Evolutionary conservation across 140 eudicot species (phyloP), one percentile per base, ranked within the genome.

Genomic region (Erigeron philadelphicus): DNA sequence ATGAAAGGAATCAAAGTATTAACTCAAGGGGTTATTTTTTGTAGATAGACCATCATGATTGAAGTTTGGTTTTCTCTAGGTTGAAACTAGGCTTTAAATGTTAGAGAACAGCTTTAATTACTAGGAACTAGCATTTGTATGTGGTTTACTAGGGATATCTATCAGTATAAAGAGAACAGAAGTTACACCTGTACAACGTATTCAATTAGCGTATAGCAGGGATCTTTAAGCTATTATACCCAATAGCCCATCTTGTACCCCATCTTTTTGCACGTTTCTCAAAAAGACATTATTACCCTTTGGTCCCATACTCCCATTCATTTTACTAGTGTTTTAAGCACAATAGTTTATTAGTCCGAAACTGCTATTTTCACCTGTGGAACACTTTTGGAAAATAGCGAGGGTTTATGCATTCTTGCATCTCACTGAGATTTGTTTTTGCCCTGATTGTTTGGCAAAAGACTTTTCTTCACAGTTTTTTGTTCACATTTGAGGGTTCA

Each of bases 111-210:
- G 55, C 55, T 8, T 59, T 8, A 8, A 11, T 59, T 25, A 25
- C 9, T 31, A 25, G 0, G 31, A 6, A 53, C 25, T 15, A 60
- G 49, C 35, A 31, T 67, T 5, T 25, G 60, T 49, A 49, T 50
- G 49, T 67, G 49, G 61, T 50, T 50, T 67, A 67, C 44, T 67
- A 67, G 16, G 72, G 61, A n/a, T 21, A 38, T 21, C 17, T 59
- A 13, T 31, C 43, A 59, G 4, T 13, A 8, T 50, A 0, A 7
- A 50, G 19, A 50, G 6, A 49, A 49, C 55, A 49, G 13, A 49
- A 49, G 15, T n/a, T n/a, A 11, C 15, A 49, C 55, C 7, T 49
- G 55, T 49, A 11, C 55, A 3, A 31, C 5, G 38, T 1, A 2
- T 31, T 31, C 5, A 4, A 31, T 4, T 31, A 31, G 38, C 3